phyloP scores from a whole-genome alignment of 2,329 filamentous ascomycete species.

The Trichoderma citrinoviride region DNA sequence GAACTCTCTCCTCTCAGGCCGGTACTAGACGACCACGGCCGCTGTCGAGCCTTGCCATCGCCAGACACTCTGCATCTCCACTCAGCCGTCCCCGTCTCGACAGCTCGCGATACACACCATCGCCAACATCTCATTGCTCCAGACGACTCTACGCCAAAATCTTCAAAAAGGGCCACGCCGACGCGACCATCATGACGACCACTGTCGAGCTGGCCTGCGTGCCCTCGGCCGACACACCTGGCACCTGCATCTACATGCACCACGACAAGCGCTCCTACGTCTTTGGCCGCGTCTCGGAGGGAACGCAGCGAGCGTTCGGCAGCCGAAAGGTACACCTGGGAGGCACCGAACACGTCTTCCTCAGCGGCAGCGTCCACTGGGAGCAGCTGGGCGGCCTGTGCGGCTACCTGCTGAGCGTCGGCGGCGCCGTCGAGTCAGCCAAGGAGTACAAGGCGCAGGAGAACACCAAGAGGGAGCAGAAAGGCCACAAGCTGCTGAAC shows the following conservation, averaged over 20 bases:
- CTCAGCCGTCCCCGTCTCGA: background rate
- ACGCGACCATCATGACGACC: slow-evolving; percentile 60
- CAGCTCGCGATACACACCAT: background rate
- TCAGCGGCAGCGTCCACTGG: slow-evolving; percentile 78
- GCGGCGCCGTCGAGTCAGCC: slow-evolving; percentile 59
- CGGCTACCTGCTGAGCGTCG: slow-evolving; percentile 80
- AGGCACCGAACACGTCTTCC: slow-evolving; percentile 73
- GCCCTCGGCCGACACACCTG: slow-evolving; percentile 84
- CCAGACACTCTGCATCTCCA: background rate
- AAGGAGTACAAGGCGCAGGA: slow-evolving; percentile 41
- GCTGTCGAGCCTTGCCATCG: background rate
- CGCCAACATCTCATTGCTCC: background rate
- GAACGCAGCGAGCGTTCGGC: slow-evolving; percentile 73
- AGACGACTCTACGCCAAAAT: slow-evolving; percentile 24
- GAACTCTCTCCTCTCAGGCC: slow-evolving; percentile 3
- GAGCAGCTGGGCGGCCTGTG: slow-evolving; percentile 74
- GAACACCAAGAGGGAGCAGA: slow-evolving; percentile 42
- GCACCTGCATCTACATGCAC: slow-evolving; percentile 72
- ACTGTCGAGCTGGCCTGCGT: slow-evolving; percentile 73
- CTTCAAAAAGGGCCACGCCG: background rate
- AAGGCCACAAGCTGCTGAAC: slow-evolving; percentile 35
- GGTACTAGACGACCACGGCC: slow-evolving; percentile 12
- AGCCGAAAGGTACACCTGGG: slow-evolving; percentile 64
- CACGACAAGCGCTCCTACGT: slow-evolving; percentile 81
- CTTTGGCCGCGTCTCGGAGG: slow-evolving; percentile 80